Percentiles rank a stretch among this genome's conserved stretches.
These are phyloP conservation scores for Tanacetum coccineum DNA, from an alignment of 129 eudicot genomes.

Conservation along the genomic window DNA sequence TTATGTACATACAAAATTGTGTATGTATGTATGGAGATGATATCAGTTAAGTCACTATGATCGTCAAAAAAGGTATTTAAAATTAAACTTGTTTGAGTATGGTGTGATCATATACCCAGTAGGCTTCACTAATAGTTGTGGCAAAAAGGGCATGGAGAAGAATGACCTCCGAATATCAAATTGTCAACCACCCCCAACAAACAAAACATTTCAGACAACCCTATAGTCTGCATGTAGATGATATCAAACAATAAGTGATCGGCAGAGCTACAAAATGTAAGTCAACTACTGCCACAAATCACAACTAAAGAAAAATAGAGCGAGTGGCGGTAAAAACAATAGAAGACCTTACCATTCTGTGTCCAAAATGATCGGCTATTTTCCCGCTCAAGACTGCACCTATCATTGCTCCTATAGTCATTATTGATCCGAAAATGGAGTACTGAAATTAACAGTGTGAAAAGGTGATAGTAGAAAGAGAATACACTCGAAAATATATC, in stretches of 20 bases:
- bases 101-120: too few species aligned
- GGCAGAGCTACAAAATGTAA: slow-evolving; percentile 8
- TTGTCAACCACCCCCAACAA: slow-evolving; percentile 72
- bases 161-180: slow-evolving; percentile 66
- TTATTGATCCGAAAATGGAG: slow-evolving; percentile 80
- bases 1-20: too few species aligned
- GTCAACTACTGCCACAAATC: neutral
- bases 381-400: slow-evolving; percentile 84
- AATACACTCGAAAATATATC: neutral
- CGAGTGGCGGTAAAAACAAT: neutral
- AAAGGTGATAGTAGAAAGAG: neutral
- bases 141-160: slow-evolving; percentile 15
- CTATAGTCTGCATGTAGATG: slow-evolving; percentile 61
- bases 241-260: slow-evolving; percentile 2
- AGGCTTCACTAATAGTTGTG: too few species aligned
- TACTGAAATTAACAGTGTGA: slow-evolving; percentile 45
- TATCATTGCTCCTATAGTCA: slow-evolving; percentile 86
- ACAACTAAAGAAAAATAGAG: neutral
- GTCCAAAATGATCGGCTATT: slow-evolving; percentile 70
- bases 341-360: too few species aligned
- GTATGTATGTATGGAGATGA: too few species aligned
- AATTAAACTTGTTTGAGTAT: too few species aligned
- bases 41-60: too few species aligned
- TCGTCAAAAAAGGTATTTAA: too few species aligned
- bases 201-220: slow-evolving; percentile 59